Evolutionary conservation across 305 asterid genomes (phyloP).

Genomic region (Lippia alba): DNA sequence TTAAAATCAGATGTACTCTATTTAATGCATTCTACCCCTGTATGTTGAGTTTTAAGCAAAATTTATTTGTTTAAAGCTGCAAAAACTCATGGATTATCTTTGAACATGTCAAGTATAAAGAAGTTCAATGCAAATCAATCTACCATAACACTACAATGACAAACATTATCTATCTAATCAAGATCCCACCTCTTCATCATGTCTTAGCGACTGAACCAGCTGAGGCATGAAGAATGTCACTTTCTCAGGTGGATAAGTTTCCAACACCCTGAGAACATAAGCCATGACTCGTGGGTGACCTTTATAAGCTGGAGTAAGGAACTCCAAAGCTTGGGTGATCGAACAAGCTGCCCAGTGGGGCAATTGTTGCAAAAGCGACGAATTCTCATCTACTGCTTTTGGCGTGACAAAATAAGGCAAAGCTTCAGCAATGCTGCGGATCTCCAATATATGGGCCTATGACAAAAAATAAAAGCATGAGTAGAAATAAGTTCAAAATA

Average conservation of each 20-base stretch:
- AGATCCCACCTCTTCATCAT: constrained; percentile 88
- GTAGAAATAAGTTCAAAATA: constrained; percentile 26
- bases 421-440: constrained; percentile 90
- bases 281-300: constrained; percentile 99
- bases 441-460: constrained; percentile 82
- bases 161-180: constrained; percentile 22
- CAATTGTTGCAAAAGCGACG: constrained; percentile 90
- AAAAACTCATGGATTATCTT: constrained; percentile 22
- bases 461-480: constrained; percentile 38
- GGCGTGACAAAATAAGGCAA: constrained; percentile 97
- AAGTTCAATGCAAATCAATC: constrained; percentile 6
- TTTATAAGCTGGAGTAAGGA: constrained; percentile 93
- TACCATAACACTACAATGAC: constrained; percentile 24
- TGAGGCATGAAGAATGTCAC: constrained; percentile 99
- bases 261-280: constrained; percentile 97
- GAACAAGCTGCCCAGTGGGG: constrained; percentile 99
- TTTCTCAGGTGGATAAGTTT: constrained; percentile 92
- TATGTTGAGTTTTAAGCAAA: constrained; percentile 23
- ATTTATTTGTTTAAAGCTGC: neutral
- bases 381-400: constrained; percentile 91
- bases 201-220: constrained; percentile 95
- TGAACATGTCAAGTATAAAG: constrained; percentile 7
- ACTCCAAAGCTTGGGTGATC: constrained; percentile 94
- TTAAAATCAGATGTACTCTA: constrained; percentile 10
- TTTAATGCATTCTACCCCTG: constrained; percentile 1